Conservation (phyloP, 768 basidiomycete genomes). For the Gloeopeniophorella convolvens region DNA sequence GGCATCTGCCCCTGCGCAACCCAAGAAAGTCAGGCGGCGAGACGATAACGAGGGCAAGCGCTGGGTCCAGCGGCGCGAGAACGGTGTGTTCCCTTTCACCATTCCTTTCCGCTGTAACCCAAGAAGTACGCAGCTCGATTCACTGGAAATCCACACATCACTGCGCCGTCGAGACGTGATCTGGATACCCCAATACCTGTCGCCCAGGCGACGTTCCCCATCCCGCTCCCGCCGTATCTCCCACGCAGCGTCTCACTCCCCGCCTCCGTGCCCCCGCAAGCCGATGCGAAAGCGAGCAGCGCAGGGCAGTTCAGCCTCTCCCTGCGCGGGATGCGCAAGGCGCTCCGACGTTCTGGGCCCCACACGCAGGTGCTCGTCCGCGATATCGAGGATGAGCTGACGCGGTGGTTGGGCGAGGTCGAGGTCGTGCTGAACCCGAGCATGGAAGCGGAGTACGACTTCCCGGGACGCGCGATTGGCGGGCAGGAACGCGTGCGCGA, state of each 20-base stretch:
- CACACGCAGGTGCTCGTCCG: slow-evolving; percentile 55
- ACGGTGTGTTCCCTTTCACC: slow-evolving; percentile 41
- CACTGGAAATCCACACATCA: slow-evolving; percentile 64
- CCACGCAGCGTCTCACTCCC: slow-evolving; percentile 54
- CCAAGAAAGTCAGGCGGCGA: slow-evolving; percentile 40
- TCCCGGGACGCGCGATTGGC: slow-evolving; percentile 44
- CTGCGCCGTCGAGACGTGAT: slow-evolving; percentile 55
- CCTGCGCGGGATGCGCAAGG: slow-evolving; percentile 65
- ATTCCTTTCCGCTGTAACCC: neutral
- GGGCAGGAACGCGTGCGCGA: slow-evolving; percentile 53
- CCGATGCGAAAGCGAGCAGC: slow-evolving; percentile 46
- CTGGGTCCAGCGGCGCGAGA: slow-evolving; percentile 70
- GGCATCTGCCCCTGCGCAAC: slow-evolving; percentile 4
- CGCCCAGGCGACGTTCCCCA: slow-evolving; percentile 58
- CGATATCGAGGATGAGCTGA: slow-evolving; percentile 61
- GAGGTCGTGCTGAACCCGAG: slow-evolving; percentile 50
- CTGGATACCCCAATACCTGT: slow-evolving; percentile 39
- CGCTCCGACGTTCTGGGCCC: slow-evolving; percentile 55
- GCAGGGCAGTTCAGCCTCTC: slow-evolving; percentile 74
- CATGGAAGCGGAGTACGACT: slow-evolving; percentile 22
- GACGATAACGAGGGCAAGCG: slow-evolving; percentile 73
- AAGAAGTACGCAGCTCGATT: slow-evolving; percentile 50
- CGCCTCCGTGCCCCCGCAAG: slow-evolving; percentile 31
- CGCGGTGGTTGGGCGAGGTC: slow-evolving; percentile 54
- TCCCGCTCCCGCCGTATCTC: slow-evolving; percentile 66